phyloP scores from a whole-genome alignment of 1,284 basidiomycete species.

The Gastroboletus turbinatus region DNA sequence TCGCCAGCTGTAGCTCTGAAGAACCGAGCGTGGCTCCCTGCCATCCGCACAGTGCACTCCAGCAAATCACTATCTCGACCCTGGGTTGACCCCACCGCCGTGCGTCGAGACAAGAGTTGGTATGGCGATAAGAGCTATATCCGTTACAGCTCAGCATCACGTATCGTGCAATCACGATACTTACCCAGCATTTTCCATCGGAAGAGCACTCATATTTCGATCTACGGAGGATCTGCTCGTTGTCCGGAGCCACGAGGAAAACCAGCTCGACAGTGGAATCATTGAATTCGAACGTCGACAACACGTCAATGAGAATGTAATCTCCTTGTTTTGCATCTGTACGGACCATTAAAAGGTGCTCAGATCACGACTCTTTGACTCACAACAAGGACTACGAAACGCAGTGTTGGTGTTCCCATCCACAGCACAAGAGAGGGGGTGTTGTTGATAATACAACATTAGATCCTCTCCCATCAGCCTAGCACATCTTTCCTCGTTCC shows the following conservation, averaged over 20 bases:
- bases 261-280: slow-evolving; percentile 39
- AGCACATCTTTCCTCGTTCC: slow-evolving; percentile 39
- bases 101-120: slow-evolving; percentile 7
- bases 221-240: slow-evolving; percentile 39
- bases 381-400: slow-evolving; percentile 51
- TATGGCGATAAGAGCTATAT: slow-evolving; percentile 18
- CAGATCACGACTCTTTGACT: slow-evolving; percentile 14
- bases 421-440: slow-evolving; percentile 55
- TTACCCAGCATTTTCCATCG: slow-evolving; percentile 46
- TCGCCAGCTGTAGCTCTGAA: slow-evolving; percentile 38
- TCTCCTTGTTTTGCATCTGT: slow-evolving; percentile 44
- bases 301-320: slow-evolving; percentile 45
- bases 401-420: slow-evolving; percentile 49
- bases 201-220: slow-evolving; percentile 40
- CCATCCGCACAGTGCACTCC: slow-evolving; percentile 39
- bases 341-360: slow-evolving; percentile 9
- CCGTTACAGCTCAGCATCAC: not conserved
- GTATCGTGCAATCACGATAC: slow-evolving; percentile 14
- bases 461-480: slow-evolving; percentile 35
- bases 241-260: slow-evolving; percentile 44
- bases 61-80: slow-evolving; percentile 11
- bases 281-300: slow-evolving; percentile 30
- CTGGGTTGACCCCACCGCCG: not conserved
- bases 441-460: slow-evolving; percentile 40
- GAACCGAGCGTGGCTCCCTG: slow-evolving; percentile 29